phyloP scores from a whole-genome alignment of 202 grass and related monocot genomes.

The Elaeis oleifera region DNA sequence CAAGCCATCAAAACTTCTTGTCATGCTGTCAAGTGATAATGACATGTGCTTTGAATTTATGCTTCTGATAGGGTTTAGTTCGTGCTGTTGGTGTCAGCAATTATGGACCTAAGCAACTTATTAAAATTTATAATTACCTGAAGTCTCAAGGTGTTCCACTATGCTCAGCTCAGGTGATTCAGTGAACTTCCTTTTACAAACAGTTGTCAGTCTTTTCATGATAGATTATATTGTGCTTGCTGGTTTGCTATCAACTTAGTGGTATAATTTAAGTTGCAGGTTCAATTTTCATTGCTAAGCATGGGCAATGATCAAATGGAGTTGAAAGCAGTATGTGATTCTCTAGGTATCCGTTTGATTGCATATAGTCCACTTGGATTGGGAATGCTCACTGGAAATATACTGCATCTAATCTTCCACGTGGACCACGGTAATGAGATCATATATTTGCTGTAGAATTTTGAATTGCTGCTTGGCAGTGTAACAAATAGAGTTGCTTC shows the following conservation, averaged over 20 bases:
- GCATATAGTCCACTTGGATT: constrained; percentile 82
- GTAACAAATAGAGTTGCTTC: constrained; percentile 12
- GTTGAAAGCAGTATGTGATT: constrained; percentile 73
- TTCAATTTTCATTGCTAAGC: constrained; percentile 88
- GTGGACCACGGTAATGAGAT: constrained; percentile 46
- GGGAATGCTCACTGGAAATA: constrained; percentile 86
- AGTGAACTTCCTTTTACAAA: too few relatives aligned
- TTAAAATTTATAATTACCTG: constrained; percentile 71
- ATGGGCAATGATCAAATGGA: constrained; percentile 78
- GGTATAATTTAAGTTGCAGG: constrained; percentile 24
- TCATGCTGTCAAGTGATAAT: too few relatives aligned
- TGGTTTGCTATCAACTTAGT: too few relatives aligned
- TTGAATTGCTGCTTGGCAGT: background rate
- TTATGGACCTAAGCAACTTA: constrained; percentile 84
- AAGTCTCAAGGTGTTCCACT: constrained; percentile 58
- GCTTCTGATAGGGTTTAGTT: constrained; percentile 57
- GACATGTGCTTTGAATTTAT: constrained; percentile 2
- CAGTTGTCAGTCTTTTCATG: too few relatives aligned
- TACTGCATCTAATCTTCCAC: constrained; percentile 51
- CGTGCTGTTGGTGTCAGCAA: constrained; percentile 82
- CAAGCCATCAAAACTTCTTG: background rate
- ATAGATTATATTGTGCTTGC: too few relatives aligned
- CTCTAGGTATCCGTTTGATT: constrained; percentile 57
- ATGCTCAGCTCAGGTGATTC: constrained; percentile 72
- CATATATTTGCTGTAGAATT: background rate